phyloP scores from a whole-genome alignment of 2,329 filamentous ascomycete species.

The Alternaria brassicicola region DNA sequence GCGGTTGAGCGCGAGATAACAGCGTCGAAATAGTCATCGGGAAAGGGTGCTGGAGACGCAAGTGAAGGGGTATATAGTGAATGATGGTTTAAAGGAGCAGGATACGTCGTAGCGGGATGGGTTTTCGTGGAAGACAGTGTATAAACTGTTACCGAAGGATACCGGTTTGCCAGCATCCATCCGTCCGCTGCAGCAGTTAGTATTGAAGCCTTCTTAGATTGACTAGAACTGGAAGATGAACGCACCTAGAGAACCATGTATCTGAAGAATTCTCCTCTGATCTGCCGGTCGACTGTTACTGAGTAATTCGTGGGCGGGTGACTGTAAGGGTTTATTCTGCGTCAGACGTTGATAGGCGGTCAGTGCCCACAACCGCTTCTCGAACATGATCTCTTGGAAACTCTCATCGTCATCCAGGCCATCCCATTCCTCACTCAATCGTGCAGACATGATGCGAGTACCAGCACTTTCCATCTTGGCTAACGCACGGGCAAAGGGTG shows the following conservation, averaged over 20 bases:
- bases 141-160: conserved; percentile 32
- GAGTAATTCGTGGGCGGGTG: conserved; percentile 33
- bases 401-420: conserved; percentile 36
- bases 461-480: conserved; percentile 36
- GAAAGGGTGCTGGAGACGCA: conserved; percentile 30
- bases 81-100: conserved; percentile 37
- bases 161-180: conserved; percentile 36
- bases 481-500: conserved; percentile 31
- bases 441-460: conserved; percentile 32
- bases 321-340: conserved; percentile 36
- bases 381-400: conserved; percentile 33
- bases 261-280: conserved; percentile 31
- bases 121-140: conserved; percentile 32
- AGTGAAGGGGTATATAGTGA: conserved; percentile 33
- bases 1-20: conserved; percentile 34
- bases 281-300: conserved; percentile 27
- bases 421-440: conserved; percentile 38
- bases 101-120: conserved; percentile 27
- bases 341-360: conserved; percentile 36
- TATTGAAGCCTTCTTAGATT: not conserved
- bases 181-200: conserved; percentile 28
- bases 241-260: conserved; percentile 34
- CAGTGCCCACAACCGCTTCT: conserved; percentile 37
- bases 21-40: conserved; percentile 34
- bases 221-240: not conserved